These are phyloP conservation scores for Aspergillus sp. DNA, from an alignment of 2,329 filamentous ascomycete genomes.

Conservation along the genomic window DNA sequence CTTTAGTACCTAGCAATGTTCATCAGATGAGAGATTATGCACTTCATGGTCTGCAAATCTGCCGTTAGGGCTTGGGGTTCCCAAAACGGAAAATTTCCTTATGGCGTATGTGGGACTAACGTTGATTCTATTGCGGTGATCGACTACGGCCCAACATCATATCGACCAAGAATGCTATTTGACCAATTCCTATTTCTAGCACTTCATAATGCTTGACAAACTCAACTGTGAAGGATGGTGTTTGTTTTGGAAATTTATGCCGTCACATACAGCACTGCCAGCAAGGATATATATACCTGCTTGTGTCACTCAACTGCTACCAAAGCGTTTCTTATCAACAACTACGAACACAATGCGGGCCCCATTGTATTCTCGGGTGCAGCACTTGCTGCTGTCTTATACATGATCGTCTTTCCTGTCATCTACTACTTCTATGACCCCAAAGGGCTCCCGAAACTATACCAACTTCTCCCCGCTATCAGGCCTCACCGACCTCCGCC, in stretches of 20 bases:
- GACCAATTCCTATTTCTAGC: no score
- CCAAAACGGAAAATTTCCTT: background rate
- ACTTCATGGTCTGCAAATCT: background rate
- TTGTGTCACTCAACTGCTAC: background rate
- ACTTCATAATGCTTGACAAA: background rate
- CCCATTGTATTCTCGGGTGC: background rate
- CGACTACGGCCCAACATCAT: background rate
- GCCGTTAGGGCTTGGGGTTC: background rate
- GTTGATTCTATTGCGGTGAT: background rate
- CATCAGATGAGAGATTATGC: background rate
- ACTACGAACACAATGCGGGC: background rate
- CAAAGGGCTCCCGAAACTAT: constrained; percentile 42
- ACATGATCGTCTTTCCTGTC: constrained; percentile 31
- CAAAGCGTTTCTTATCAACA: background rate
- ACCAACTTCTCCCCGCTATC: constrained; percentile 35
- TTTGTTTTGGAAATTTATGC: background rate
- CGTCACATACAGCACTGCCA: background rate
- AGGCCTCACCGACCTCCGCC: constrained; percentile 40
- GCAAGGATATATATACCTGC: background rate
- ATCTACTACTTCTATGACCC: constrained; percentile 40
- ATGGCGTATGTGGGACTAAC: background rate
- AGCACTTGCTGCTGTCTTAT: background rate
- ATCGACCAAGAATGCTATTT: no score
- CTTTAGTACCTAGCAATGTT: no score
- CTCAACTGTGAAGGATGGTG: background rate